These are phyloP conservation scores for Cordyceps javanica DNA, from an alignment of 2,329 filamentous ascomycete genomes.

Conservation along the genomic window DNA sequence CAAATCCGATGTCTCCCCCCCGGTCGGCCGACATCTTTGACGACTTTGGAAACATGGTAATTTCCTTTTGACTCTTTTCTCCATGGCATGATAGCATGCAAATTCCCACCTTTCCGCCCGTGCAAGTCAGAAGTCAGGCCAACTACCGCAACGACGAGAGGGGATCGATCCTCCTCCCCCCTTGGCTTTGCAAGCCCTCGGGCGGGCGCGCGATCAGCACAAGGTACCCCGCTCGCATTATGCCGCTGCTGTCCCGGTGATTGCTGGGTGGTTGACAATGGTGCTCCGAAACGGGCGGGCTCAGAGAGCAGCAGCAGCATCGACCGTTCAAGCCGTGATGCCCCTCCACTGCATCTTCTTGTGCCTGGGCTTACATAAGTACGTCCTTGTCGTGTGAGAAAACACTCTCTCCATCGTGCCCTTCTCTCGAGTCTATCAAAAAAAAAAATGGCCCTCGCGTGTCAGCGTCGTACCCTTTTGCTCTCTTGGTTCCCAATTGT, in stretches of 20 bases:
- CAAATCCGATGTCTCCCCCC: neutral
- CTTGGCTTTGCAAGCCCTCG: neutral
- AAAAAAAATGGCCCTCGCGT: neutral
- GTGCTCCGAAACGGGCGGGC: neutral
- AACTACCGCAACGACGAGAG: neutral
- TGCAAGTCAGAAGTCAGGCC: neutral
- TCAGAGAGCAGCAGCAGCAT: too few relatives aligned
- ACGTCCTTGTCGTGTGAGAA: too few relatives aligned
- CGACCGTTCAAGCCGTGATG: neutral
- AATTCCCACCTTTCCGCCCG: neutral
- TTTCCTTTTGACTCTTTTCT: slow-evolving; percentile 9
- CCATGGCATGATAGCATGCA: neutral
- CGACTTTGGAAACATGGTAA: slow-evolving; percentile 11
- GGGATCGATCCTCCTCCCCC: neutral
- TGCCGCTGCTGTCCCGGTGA: neutral
- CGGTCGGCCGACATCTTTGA: neutral
- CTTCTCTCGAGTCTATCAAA: too few relatives aligned
- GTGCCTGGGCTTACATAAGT: neutral
- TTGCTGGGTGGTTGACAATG: neutral
- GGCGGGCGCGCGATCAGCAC: neutral
- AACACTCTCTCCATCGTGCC: neutral
- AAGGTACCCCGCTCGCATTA: neutral
- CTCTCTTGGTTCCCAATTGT: neutral
- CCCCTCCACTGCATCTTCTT: neutral
- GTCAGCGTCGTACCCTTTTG: neutral